Percentiles rank a stretch among this genome's conserved stretches.
Evolutionary conservation across 2,329 filamentous ascomycete genomes (phyloP).

Genomic region (Stachybotrys elegans): DNA sequence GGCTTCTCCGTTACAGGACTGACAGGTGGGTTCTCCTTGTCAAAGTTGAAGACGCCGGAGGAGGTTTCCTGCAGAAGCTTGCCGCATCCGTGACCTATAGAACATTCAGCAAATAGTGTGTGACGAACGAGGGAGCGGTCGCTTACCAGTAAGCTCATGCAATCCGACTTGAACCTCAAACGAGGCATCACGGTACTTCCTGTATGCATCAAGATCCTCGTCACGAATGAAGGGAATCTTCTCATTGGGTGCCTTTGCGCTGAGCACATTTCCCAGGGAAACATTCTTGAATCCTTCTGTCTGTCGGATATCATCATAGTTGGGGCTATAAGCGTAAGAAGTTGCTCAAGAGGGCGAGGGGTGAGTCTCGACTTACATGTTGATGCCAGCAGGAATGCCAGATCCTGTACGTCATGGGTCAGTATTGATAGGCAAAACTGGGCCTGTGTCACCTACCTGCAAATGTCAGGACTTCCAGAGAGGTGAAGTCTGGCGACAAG

Average conservation of each 20-base stretch:
- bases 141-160: conserved; percentile 67
- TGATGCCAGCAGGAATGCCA: conserved; percentile 64
- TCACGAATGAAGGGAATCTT: conserved; percentile 85
- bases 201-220: conserved; percentile 71
- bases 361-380: conserved; percentile 52
- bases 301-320: conserved; percentile 75
- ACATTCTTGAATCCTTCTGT: conserved; percentile 89
- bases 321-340: conserved; percentile 34
- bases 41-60: conserved; percentile 82
- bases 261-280: conserved; percentile 86
- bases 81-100: conserved; percentile 80
- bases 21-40: conserved; percentile 72
- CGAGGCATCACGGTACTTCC: conserved; percentile 76
- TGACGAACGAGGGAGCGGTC: not conserved
- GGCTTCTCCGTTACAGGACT: conserved; percentile 73
- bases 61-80: conserved; percentile 89
- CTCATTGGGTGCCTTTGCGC: conserved; percentile 87
- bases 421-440: too few relatives aligned
- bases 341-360: too few relatives aligned
- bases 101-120: too few relatives aligned
- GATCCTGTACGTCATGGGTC: conserved; percentile 33
- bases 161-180: conserved; percentile 97
- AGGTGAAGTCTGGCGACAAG: conserved; percentile 91
- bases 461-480: conserved; percentile 85
- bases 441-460: conserved; percentile 19